Conservation (phyloP, 768 basidiomycete species). For the Termitomyces bulborhizus region DNA sequence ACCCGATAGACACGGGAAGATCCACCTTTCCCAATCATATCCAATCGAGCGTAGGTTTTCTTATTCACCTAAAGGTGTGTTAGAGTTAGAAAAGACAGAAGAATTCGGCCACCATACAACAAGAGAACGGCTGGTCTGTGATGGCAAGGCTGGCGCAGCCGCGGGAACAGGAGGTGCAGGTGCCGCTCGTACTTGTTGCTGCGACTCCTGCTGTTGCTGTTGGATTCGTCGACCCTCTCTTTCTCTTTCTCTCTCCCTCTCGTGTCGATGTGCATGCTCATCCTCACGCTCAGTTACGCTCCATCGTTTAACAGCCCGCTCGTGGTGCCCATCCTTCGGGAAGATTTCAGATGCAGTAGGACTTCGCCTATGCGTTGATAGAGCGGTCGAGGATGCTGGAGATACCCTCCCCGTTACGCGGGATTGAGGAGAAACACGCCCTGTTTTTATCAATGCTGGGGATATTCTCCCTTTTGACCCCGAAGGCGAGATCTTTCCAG, state of each 20-base stretch:
- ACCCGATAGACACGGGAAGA: slow-evolving; percentile 96
- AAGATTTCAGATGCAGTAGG: slow-evolving; percentile 57
- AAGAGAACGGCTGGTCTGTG: slow-evolving; percentile 35
- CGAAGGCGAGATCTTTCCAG: slow-evolving; percentile 15
- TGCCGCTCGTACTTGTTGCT: slow-evolving; percentile 24
- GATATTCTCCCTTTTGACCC: slow-evolving; percentile 16
- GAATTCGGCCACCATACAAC: slow-evolving; percentile 23
- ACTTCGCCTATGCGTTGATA: slow-evolving; percentile 53
- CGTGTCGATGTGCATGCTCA: slow-evolving; percentile 23
- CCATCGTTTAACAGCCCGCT: slow-evolving; percentile 29
- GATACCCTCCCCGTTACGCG: slow-evolving; percentile 12
- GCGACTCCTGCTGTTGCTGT: slow-evolving; percentile 24
- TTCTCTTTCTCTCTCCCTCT: slow-evolving; percentile 25
- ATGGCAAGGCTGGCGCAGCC: slow-evolving; percentile 21
- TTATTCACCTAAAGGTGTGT: slow-evolving; percentile 58
- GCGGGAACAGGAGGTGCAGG: slow-evolving; percentile 29
- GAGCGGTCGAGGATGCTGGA: slow-evolving; percentile 18
- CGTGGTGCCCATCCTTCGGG: slow-evolving; percentile 1
- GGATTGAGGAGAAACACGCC: slow-evolving; percentile 25
- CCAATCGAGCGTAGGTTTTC: slow-evolving; percentile 76
- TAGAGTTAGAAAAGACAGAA: neutral
- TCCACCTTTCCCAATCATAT: slow-evolving; percentile 89
- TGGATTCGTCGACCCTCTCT: slow-evolving; percentile 26
- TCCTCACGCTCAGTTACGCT: slow-evolving; percentile 29
- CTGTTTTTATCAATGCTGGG: slow-evolving; percentile 17